phyloP scores from a whole-genome alignment of 352 stramenopile genomes.

The Pythium scleroteichum region DNA sequence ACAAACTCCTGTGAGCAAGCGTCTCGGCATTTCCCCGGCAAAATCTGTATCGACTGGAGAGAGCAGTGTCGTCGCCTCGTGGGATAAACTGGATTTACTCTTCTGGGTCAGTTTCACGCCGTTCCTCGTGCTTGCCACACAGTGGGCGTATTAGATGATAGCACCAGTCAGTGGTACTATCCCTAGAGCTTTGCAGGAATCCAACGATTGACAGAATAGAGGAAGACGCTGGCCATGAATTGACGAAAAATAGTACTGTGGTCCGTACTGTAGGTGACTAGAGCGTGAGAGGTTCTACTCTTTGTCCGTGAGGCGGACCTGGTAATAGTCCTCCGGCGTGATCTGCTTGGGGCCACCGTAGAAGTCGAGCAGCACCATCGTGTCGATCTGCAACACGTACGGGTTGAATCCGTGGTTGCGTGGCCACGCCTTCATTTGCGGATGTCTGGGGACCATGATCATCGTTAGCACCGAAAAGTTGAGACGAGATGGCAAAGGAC shows the following conservation, averaged over 20 bases:
- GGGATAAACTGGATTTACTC: constrained; percentile 75
- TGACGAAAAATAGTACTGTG: not conserved
- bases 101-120: constrained; percentile 86
- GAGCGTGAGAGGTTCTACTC: not conserved
- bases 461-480: not conserved
- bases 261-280: not conserved
- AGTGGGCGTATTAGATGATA: constrained; percentile 75
- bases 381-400: constrained; percentile 57
- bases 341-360: constrained; percentile 75
- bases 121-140: constrained; percentile 71
- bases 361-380: constrained; percentile 69
- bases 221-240: not conserved
- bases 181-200: not conserved
- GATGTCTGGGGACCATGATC: constrained; percentile 41
- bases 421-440: constrained; percentile 69
- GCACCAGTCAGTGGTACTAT: too few species aligned
- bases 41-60: constrained; percentile 13
- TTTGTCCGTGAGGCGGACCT: constrained; percentile 35
- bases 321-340: constrained; percentile 63
- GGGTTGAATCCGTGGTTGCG: constrained; percentile 52
- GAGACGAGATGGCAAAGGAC: constrained; percentile 1
- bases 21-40: constrained; percentile 1
- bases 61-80: constrained; percentile 37
- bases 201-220: not conserved
- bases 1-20: constrained; percentile 2